Conservation (phyloP, 306 rosid genomes). For the Cicer yamashitae region DNA sequence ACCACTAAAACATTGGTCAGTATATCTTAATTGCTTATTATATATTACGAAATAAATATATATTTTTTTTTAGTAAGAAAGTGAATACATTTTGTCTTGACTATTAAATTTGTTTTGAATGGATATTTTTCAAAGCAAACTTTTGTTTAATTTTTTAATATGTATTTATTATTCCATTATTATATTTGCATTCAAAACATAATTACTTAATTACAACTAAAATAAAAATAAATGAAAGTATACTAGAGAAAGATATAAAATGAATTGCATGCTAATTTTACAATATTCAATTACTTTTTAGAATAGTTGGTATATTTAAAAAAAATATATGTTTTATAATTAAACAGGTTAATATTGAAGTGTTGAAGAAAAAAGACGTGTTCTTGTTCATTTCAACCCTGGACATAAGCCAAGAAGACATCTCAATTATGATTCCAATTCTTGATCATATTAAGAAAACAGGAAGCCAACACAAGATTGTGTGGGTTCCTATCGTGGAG, state of each 20-base stretch:
- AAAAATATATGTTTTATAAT: not conserved
- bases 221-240: too few relatives aligned
- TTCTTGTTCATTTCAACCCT: slow-evolving; percentile 54
- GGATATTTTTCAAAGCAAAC: too few relatives aligned
- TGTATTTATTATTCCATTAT: too few relatives aligned
- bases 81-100: too few relatives aligned
- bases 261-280: too few relatives aligned
- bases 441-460: slow-evolving; percentile 44
- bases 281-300: not conserved
- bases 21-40: not conserved
- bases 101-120: too few relatives aligned
- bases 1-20: slow-evolving; percentile 48
- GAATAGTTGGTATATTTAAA: not conserved
- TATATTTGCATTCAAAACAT: too few relatives aligned
- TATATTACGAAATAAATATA: too few relatives aligned
- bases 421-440: slow-evolving; percentile 40
- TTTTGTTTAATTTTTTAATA: too few relatives aligned
- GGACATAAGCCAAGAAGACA: slow-evolving; percentile 48
- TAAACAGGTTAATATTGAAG: slow-evolving; percentile 46
- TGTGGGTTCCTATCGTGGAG: slow-evolving; percentile 72
- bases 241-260: too few relatives aligned
- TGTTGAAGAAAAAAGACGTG: slow-evolving; percentile 51
- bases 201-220: too few relatives aligned
- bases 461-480: slow-evolving; percentile 42
- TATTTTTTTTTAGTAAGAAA: too few relatives aligned